phyloP scores from a whole-genome alignment of 176 grass and related monocot genomes.

The Oropetium thomaeum region DNA sequence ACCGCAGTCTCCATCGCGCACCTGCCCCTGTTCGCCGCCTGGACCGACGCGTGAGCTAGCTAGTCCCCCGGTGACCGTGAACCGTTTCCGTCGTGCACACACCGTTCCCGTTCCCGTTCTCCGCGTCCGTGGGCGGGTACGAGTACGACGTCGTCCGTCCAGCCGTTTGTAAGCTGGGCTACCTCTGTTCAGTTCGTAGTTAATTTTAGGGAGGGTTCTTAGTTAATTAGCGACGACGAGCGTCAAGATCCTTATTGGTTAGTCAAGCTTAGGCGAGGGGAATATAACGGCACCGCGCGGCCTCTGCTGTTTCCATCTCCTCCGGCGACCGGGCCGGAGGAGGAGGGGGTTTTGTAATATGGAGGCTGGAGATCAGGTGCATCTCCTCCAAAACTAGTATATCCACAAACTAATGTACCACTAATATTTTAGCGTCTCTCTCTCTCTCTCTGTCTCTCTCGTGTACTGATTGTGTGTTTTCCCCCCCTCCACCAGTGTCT shows the following conservation, averaged over 20 bases:
- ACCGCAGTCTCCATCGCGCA: constrained; percentile 56
- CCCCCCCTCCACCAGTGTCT: too few species aligned
- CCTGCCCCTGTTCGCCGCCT: constrained; percentile 84
- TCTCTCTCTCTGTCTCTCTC: too few species aligned
- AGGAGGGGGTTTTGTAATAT: constrained; percentile 85
- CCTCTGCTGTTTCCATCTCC: constrained; percentile 48
- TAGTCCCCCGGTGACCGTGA: too few species aligned
- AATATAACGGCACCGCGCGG: constrained; percentile 15
- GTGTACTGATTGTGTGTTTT: too few species aligned
- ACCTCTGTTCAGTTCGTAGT: not conserved
- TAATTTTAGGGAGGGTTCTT: constrained; percentile 15
- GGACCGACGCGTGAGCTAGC: constrained; percentile 85
- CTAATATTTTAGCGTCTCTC: constrained; percentile 24
- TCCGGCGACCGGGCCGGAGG: constrained; percentile 22
- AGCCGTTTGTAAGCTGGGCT: too few species aligned
- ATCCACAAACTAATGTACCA: constrained; percentile 25
- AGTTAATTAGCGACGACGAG: not conserved
- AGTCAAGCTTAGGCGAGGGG: not conserved
- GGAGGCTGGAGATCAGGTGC: constrained; percentile 50
- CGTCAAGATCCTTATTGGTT: not conserved
- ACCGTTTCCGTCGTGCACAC: not conserved
- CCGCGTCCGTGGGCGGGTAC: too few species aligned
- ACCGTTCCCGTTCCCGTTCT: too few species aligned
- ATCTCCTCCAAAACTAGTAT: constrained; percentile 45
- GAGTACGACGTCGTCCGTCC: too few species aligned